Conservation (phyloP, 1,139 yeast species). For the Diutina neorugosa region DNA sequence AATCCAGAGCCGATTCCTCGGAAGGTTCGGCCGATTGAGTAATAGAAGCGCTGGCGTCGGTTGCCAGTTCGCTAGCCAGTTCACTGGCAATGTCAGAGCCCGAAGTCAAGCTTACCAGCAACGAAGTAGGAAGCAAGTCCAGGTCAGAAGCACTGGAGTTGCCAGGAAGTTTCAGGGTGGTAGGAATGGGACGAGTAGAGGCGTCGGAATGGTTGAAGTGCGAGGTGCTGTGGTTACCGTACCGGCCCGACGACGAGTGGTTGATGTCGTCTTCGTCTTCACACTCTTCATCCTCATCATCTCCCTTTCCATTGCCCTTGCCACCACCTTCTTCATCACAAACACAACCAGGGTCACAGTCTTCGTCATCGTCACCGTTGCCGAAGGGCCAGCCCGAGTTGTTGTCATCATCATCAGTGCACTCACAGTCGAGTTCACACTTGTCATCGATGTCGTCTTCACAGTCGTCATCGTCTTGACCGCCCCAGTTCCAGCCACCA, state of each 20-base stretch:
- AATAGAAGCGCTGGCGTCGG: background rate
- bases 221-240: background rate
- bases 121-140: background rate
- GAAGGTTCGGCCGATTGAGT: background rate
- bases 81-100: background rate
- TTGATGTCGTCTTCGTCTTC: background rate
- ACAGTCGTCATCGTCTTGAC: background rate
- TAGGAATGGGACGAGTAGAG: background rate
- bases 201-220: background rate
- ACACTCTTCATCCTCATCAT: background rate
- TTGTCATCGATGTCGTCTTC: background rate
- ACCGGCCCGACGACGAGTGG: background rate
- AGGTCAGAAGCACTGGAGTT: background rate
- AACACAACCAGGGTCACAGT: conserved; percentile 2
- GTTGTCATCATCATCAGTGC: conserved; percentile 2
- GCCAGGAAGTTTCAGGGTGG: background rate
- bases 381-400: conserved; percentile 3
- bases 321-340: background rate
- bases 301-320: background rate
- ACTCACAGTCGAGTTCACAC: conserved; percentile 1
- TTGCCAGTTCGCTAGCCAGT: background rate
- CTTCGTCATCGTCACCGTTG: background rate
- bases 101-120: background rate
- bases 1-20: background rate
- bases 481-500: background rate